Base-by-base conservation (phyloP, 768 basidiomycete species). In the Hirschioporus abietinus region DNA sequence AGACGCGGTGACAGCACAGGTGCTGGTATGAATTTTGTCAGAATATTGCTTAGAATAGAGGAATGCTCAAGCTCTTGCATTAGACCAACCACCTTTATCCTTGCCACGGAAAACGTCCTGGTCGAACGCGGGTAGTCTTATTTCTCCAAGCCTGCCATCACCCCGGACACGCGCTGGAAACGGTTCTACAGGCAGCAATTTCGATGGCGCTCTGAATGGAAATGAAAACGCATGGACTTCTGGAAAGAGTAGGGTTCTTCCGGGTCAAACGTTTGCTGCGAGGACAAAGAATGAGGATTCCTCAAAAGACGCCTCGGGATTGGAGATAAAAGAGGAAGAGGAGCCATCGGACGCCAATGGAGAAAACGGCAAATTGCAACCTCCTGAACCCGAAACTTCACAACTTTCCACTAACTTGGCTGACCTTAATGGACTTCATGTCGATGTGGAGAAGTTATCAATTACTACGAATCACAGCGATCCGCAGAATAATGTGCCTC, bases 141-240 rank as follows among this genome's bases (percentile, higher is more conserved):
- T 78, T 65, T 85, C 87, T 59, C 83, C 90, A 15, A 80, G 79
- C 24, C 77, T 86, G 65, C 83, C 86, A 58, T 90, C 91, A 36
- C 89, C 91, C 70, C 88, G 91, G 64, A 76, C 76, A 68, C 86
- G 90, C 64, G 79, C 85, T 66, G 82, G 86, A 10, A 82, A 82
- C 70, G 78, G 82, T 24, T 78, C 86, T 65, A 30, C 63, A 20
- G 83, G 84, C 66, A 20, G 42, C 12, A 52, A 20, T 20, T 91
- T 92, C 69, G 91, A 93, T 71, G 90, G 90, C n/a, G 84, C 92
- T 10, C 78, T 92, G 63, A 81, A 61, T 8, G 42, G 74, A 64
- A 81, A 79, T 63, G 87, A 86, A 61, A 91, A 92, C 64, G 84
- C 88, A 34, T 91, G 91, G 91, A 76, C 82, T 20, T 79, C 87